phyloP scores from a whole-genome alignment of 306 rosid species.

The Adenanthera pavonina region DNA sequence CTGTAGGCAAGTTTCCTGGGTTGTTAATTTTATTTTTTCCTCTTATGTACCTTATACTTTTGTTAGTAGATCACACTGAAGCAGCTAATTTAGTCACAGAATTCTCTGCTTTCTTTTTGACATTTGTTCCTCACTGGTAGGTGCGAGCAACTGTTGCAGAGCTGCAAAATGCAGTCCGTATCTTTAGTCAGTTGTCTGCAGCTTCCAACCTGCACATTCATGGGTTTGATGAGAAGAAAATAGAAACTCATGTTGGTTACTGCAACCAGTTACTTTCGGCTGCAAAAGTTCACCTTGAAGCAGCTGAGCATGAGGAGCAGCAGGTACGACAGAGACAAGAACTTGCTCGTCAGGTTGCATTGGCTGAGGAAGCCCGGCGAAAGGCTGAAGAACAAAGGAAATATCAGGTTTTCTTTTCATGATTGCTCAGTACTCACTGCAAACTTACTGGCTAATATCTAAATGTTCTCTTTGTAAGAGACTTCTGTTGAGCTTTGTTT shows the following conservation, averaged over 20 bases:
- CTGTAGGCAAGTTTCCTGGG: background rate
- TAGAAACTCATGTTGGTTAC: constrained; percentile 96
- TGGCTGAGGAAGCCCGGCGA: constrained; percentile 97
- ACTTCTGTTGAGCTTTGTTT: constrained; percentile 36
- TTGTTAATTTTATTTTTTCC: background rate
- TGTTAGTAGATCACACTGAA: background rate
- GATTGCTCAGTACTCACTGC: constrained; percentile 34
- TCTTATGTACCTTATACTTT: background rate
- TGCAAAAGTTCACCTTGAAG: constrained; percentile 87
- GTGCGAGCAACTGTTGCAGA: constrained; percentile 90
- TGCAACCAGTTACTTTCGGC: constrained; percentile 90
- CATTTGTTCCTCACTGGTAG: constrained; percentile 50
- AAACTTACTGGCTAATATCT: constrained; percentile 16
- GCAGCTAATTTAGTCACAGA: constrained; percentile 4
- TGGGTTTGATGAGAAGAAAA: constrained; percentile 99
- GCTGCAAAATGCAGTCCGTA: constrained; percentile 96
- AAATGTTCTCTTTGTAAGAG: constrained; percentile 20
- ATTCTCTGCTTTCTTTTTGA: constrained; percentile 25
- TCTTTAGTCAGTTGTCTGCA: constrained; percentile 97
- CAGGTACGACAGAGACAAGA: constrained; percentile 91
- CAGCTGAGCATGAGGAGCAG: constrained; percentile 95
- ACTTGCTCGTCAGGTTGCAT: constrained; percentile 88
- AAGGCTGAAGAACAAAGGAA: constrained; percentile 97
- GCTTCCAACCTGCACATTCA: constrained; percentile 98
- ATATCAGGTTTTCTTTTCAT: constrained; percentile 67